Evolutionary conservation across 129 eudicot species (phyloP).

Genomic region (Artemisia tridentata): DNA sequence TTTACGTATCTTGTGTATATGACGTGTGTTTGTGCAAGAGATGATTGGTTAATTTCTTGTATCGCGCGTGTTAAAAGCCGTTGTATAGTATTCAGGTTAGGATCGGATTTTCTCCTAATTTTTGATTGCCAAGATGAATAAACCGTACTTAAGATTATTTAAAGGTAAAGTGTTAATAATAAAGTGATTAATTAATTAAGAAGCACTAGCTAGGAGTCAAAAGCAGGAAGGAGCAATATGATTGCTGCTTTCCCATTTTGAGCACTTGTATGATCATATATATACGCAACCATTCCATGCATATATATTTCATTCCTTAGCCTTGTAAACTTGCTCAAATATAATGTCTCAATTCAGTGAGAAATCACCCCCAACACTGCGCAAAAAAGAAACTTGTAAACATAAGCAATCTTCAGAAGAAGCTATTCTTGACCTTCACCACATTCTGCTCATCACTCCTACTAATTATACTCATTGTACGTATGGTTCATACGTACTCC

Average conservation of each 20-base stretch:
- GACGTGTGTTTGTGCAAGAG: too few relatives aligned
- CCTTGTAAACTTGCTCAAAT: conserved; percentile 20
- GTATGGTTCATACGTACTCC: conserved; percentile 56
- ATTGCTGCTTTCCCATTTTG: conserved; percentile 25
- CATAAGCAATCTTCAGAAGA: conserved; percentile 46
- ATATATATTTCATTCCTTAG: conserved; percentile 32
- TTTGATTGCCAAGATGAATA: neutral
- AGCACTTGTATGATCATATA: too few relatives aligned
- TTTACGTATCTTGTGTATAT: too few relatives aligned
- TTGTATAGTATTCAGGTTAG: too few relatives aligned
- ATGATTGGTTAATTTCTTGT: too few relatives aligned
- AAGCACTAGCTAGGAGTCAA: conserved; percentile 18
- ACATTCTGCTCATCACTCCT: conserved; percentile 39
- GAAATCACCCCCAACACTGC: conserved; percentile 88
- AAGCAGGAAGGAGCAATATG: neutral
- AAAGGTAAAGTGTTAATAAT: conserved; percentile 10
- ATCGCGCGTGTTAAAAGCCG: too few relatives aligned
- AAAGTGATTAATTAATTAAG: conserved; percentile 37
- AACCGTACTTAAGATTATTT: neutral
- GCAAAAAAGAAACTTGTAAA: conserved; percentile 39
- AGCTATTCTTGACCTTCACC: conserved; percentile 35
- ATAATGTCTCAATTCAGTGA: conserved; percentile 60
- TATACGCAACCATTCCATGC: conserved; percentile 15
- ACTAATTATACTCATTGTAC: conserved; percentile 32
- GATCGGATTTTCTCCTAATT: too few relatives aligned